Conservation (phyloP, 495 filamentous ascomycete species). For the Alectoria sarmentosa region DNA sequence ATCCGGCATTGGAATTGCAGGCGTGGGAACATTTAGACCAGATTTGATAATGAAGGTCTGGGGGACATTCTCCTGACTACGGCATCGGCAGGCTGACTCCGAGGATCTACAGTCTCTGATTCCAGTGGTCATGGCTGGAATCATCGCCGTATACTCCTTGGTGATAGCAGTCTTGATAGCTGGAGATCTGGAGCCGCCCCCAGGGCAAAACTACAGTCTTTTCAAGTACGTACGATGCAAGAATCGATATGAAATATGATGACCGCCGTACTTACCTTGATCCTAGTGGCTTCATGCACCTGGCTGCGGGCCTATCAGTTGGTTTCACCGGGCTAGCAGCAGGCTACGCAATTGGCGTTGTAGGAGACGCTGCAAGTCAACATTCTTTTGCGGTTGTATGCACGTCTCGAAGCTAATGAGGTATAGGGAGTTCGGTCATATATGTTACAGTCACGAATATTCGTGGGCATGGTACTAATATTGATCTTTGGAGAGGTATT, state of each 20-base stretch:
- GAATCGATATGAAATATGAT: background rate
- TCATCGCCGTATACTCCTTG: conserved; percentile 95
- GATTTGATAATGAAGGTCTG: conserved; percentile 97
- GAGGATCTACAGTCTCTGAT: conserved; percentile 62
- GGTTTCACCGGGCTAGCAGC: conserved; percentile 91
- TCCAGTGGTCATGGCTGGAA: conserved; percentile 99
- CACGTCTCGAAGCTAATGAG: conserved; percentile 27
- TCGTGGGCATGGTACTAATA: conserved; percentile 97
- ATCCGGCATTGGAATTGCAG: conserved; percentile 92
- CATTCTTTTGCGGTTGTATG: background rate
- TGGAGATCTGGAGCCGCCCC: conserved; percentile 65
- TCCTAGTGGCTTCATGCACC: conserved; percentile 78
- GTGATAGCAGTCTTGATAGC: conserved; percentile 95
- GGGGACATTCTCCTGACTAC: background rate
- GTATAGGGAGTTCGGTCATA: conserved; percentile 77
- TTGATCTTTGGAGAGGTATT: conserved; percentile 98
- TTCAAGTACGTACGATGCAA: conserved; percentile 56
- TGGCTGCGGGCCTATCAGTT: conserved; percentile 84
- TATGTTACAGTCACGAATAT: conserved; percentile 91
- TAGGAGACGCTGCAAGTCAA: conserved; percentile 69
- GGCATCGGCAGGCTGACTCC: conserved; percentile 24
- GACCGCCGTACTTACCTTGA: conserved; percentile 23
- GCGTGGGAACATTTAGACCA: conserved; percentile 84
- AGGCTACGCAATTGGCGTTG: conserved; percentile 92
- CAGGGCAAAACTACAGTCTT: conserved; percentile 58